Percentiles rank a stretch among this genome's conserved stretches.
Conservation (phyloP, 441 rosid genomes). For the Syzygium malaccense region DNA sequence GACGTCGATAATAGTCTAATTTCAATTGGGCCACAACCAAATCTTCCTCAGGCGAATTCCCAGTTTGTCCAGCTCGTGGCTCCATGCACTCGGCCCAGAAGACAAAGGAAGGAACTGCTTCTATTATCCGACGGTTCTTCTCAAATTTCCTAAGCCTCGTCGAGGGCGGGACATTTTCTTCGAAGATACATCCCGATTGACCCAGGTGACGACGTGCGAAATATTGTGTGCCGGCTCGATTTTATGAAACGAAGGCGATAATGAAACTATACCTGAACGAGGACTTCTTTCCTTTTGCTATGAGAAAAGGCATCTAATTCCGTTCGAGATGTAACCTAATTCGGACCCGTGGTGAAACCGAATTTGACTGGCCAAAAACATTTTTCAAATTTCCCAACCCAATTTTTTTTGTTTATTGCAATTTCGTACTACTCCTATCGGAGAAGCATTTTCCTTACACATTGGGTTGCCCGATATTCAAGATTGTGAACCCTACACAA, state of each 20-base stretch:
- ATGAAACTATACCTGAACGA: background rate
- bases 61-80: background rate
- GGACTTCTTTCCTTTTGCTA: background rate
- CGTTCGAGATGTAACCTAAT: background rate
- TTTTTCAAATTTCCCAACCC: too few relatives aligned
- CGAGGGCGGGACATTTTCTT: background rate
- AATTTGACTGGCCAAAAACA: too few relatives aligned
- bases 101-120: background rate
- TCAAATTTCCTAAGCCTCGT: background rate
- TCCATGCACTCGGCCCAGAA: too few relatives aligned
- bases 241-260: fast-evolving
- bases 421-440: too few relatives aligned
- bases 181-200: fast-evolving
- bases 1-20: too few relatives aligned
- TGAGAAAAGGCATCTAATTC: background rate
- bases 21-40: background rate
- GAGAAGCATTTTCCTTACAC: too few relatives aligned
- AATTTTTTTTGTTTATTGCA: too few relatives aligned
- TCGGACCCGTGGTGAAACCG: too few relatives aligned
- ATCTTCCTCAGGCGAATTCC: background rate
- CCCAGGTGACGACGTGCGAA: background rate
- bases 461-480: too few relatives aligned
- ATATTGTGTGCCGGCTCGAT: fast-evolving
- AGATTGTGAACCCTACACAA: background rate
- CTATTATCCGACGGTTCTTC: fast-evolving